Evolutionary conservation across 2,329 filamentous ascomycete genomes (phyloP).

Genomic region (Sporothrix brasiliensis): DNA sequence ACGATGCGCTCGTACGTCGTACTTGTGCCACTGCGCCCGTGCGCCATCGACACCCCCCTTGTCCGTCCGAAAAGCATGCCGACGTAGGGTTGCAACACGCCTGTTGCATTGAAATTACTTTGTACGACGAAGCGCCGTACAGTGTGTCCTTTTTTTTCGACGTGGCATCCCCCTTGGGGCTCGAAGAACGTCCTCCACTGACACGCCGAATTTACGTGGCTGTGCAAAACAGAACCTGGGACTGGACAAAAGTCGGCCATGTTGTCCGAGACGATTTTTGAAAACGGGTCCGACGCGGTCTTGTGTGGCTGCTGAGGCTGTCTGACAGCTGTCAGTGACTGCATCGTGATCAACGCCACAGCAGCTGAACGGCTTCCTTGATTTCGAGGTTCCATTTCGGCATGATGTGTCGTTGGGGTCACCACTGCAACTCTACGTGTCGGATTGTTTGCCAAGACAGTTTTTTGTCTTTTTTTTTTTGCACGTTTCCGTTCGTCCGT

Average conservation of each 20-base stretch:
- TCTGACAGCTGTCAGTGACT: background rate
- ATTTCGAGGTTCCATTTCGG: slow-evolving; percentile 3
- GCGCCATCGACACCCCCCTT: no score
- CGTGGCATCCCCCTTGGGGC: background rate
- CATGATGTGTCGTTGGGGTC: background rate
- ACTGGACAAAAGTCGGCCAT: no score
- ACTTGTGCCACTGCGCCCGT: no score
- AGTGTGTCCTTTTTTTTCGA: no score
- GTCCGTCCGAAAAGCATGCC: slow-evolving; percentile 10
- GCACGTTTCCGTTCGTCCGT: background rate
- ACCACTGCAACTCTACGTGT: background rate
- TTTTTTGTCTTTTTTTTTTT: background rate
- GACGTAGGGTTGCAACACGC: background rate
- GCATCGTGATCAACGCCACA: background rate
- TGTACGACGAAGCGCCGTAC: no score
- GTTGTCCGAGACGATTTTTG: background rate
- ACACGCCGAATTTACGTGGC: background rate
- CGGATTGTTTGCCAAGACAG: slow-evolving; percentile 1
- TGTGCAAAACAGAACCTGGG: background rate
- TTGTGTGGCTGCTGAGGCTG: background rate
- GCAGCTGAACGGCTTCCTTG: slow-evolving; percentile 7
- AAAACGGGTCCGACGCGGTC: background rate
- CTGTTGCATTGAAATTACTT: background rate
- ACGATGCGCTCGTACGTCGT: no score
- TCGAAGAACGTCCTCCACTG: background rate